Base-by-base conservation (phyloP, 768 basidiomycete genomes). In the Tricholoma furcatifolium region DNA sequence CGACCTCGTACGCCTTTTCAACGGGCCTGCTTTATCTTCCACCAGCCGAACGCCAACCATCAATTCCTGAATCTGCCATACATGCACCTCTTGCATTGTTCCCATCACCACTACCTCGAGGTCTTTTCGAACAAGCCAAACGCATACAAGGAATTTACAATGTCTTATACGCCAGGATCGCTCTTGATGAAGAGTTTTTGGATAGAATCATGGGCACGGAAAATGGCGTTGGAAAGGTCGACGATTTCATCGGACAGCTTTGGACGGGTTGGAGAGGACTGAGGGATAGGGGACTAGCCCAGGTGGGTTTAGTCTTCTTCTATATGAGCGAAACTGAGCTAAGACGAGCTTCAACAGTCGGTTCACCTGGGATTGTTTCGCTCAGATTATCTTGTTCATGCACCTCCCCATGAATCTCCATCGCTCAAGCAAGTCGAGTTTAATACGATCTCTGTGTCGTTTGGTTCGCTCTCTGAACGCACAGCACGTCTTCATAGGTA, bases 341-440 rank as follows among this genome's bases (percentile, higher is more conserved):
- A 2, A 31, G 49, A 34, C 41, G 50, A 21, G 4, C 7, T 41
- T 51, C 17, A 27, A 27, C 54, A 98, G 94, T 81, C 83, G 0
- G 72, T 91, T 42, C 90, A 97, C 55, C 80, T 98, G 6, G 94
- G 95, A 17, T 70, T 99, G 17, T 97, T 96, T 71, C 80, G 96
- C 50, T 97, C 94, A 9, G 96, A 99, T 72, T 99, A 98, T 70
- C 75, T 98, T 27, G 71, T 98, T 18, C 93, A 99, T 59, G 68
- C 75, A 7, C 74, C 75, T 0, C 54, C 59, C 4, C 63, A 70
- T 24, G 64, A 73, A 32, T 48, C 64, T 3, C 62, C 74, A 12
- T 68, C 72, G 6, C 69, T 99, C 57, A 96, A 94, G 66, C 96
- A 99, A 70, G 96, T 98, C 38, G 96, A 99, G 67, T 97, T 98